Conservation (phyloP, 2,329 filamentous ascomycete genomes). For the Aspergillus sp. region DNA sequence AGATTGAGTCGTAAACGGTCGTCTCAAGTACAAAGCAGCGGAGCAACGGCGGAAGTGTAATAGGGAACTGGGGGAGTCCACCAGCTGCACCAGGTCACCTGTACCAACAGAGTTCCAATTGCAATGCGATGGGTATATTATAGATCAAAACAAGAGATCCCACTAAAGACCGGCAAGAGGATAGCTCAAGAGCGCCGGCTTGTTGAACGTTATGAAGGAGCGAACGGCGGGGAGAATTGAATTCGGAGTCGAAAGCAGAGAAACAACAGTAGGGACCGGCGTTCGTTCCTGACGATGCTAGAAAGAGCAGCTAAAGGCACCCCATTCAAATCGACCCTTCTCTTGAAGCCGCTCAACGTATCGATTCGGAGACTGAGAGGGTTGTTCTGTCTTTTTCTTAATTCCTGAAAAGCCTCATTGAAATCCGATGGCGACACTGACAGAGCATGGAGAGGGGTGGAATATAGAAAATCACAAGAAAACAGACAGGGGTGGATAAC, state of each 20-base stretch:
- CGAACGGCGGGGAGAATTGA: slow-evolving; percentile 8
- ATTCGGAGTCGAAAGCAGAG: slow-evolving; percentile 14
- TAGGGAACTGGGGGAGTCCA: slow-evolving; percentile 14
- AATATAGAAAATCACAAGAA: slow-evolving; percentile 18
- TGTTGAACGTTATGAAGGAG: slow-evolving; percentile 14
- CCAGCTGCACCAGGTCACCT: slow-evolving; percentile 4
- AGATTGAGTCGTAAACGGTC: slow-evolving; percentile 37
- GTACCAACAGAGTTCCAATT: slow-evolving; percentile 4
- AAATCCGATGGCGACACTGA: slow-evolving; percentile 16
- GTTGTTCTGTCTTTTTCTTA: slow-evolving; percentile 8
- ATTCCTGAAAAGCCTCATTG: slow-evolving; percentile 15
- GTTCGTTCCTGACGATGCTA: slow-evolving; percentile 11
- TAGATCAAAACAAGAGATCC: neutral
- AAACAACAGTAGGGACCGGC: slow-evolving; percentile 8
- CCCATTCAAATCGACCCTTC: slow-evolving; percentile 9
- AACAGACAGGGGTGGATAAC: slow-evolving; percentile 19
- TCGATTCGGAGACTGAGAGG: slow-evolving; percentile 8
- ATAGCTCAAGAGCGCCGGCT: slow-evolving; percentile 19
- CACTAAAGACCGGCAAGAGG: slow-evolving; percentile 15
- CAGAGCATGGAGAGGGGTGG: slow-evolving; percentile 17
- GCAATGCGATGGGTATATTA: slow-evolving; percentile 5
- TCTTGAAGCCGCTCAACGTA: slow-evolving; percentile 17
- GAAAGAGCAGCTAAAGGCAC: slow-evolving; percentile 1
- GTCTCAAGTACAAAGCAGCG: slow-evolving; percentile 27
- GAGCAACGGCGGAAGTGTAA: slow-evolving; percentile 11